Evolutionary conservation across 345 rosid species (phyloP), one percentile per base, ranked within the genome.

Genomic region (Toxicodendron radicans): DNA sequence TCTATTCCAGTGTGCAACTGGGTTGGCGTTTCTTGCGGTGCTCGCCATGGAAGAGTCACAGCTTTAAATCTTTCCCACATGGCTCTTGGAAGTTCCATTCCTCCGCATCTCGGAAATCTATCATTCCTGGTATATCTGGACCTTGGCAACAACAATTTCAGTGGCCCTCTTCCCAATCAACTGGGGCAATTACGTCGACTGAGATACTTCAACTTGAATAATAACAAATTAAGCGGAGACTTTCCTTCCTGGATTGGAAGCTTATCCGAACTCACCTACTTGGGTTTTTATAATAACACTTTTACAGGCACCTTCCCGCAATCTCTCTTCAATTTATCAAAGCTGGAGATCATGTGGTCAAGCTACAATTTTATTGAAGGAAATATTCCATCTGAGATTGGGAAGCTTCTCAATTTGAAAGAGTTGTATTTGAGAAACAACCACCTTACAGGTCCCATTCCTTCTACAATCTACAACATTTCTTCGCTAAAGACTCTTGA

Each of bases 391-490:
- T 45, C 48, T n/a, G n/a, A 27, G 48, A n/a, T 53, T 5, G 76
- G 63, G 1, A 43, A 56, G 66, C 63, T 53, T 10, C 32, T 24
- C 8, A 66, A 7, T 24, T 43, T 65, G 41, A 2, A 21, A 53
- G 23, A 1, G 13, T 21, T 48, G 23, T 5, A 2, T 3, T 0
- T 68, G 14, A 5, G 1, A 0, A 1, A 13, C 0, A 68, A 68
- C 24, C 0, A 2, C 2, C 41, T 75, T 5, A 60, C n/a, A 0
- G 74, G 79, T 5, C 23, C 23, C 20, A 38, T 69, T 30, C 63
- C 74, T 46, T 1, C 73, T 4, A 13, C 46, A 9, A 10, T 62
- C 7, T 75, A 58, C 41, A 75, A 75, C 48, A 51, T 75, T 21
- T 75, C 79, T 10, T 21, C 56, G 4, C 12, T 58, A 12, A 9